These are phyloP conservation scores for Pelagophyceae sp. DNA, from an alignment of 352 stramenopile genomes.

Conservation along the genomic window DNA sequence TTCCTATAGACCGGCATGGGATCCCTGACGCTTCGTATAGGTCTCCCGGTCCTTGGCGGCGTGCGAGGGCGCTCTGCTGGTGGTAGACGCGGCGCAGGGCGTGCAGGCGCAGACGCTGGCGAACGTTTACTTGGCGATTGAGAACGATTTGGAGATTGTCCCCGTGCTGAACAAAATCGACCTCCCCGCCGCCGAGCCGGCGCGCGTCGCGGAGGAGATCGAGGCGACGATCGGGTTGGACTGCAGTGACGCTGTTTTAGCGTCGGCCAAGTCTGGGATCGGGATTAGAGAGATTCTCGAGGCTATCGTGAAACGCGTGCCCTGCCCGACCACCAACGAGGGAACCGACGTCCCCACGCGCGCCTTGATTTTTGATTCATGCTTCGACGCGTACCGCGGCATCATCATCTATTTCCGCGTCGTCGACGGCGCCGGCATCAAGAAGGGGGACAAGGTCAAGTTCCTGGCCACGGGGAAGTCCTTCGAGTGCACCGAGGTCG, in stretches of 20 bases:
- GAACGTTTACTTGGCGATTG: conserved; percentile 93
- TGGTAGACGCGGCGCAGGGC: conserved; percentile 94
- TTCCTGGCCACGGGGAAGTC: conserved; percentile 48
- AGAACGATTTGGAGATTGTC: conserved; percentile 93
- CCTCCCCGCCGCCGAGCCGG: conserved; percentile 86
- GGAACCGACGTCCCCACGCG: conserved; percentile 40
- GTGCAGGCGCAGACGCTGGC: conserved; percentile 98
- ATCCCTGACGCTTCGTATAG: conserved; percentile 95
- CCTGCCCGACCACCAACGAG: conserved; percentile 39
- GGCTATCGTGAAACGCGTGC: conserved; percentile 56
- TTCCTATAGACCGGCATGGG: too few species aligned
- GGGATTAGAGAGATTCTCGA: conserved; percentile 70
- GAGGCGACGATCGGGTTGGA: conserved; percentile 69
- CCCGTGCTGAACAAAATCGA: conserved; percentile 99
- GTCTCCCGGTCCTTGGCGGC: conserved; percentile 91
- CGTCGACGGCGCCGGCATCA: conserved; percentile 53
- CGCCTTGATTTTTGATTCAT: conserved; percentile 70
- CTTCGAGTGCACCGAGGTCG: conserved; percentile 63
- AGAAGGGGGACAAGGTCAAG: conserved; percentile 53
- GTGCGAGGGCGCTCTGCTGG: conserved; percentile 92
- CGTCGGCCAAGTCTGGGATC: conserved; percentile 59
- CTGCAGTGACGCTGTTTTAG: conserved; percentile 54
- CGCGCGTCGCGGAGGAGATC: conserved; percentile 58
- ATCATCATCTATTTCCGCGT: conserved; percentile 70
- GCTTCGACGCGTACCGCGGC: conserved; percentile 65